Base-by-base conservation (phyloP, 352 stramenopile species). In the Peronospora belbahrii region DNA sequence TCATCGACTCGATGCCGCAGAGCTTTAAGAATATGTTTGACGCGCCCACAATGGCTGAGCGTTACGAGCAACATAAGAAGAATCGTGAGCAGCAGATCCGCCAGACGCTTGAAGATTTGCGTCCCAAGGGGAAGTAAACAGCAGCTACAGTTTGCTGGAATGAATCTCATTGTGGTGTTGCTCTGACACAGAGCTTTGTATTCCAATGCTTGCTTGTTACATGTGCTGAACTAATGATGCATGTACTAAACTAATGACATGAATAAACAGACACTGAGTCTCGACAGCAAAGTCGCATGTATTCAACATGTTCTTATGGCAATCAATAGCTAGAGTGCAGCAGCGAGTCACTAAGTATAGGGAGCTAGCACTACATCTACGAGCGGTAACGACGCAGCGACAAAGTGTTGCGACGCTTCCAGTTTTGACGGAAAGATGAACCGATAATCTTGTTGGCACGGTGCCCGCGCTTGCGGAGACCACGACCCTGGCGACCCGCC, bases 401-500 rank as follows among this genome's bases (percentile, higher is more conserved):
- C 53, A 98, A 78, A 42, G 85, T 98, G 91, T 99, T 99, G 76
- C 92, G 89, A 74, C 87, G 90, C 76, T 98, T 97, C 97, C 97
- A 99, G 82, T 97, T 96, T 61, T 93, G 87, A 71, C 93, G 83
- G 75, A 87, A 85, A 56, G 94, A 98, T 64, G 89, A 95, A 67
- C 97, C 97, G 45, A 96, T 98, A 74, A 97, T 97, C 71, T 98
- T 97, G 87, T 99, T 99, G 71, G 95, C 95, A 66, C 95, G 86
- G 90, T 99, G 97, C 70, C 97, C 96, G 59, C 78, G 94, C 83
- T 98, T 98, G 75, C 94, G 90, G 38, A 99, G 80, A 61, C 97
- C 97, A 86, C 97, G 94, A 66, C 72, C 79, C 73, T 97, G 89
- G 75, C 95, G 88, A 68, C 97, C 97, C 35, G 97, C 95, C 48